Evolutionary conservation across 306 rosid species (phyloP), one percentile per base, ranked within the genome.

Genomic region (Calophaca sinica): DNA sequence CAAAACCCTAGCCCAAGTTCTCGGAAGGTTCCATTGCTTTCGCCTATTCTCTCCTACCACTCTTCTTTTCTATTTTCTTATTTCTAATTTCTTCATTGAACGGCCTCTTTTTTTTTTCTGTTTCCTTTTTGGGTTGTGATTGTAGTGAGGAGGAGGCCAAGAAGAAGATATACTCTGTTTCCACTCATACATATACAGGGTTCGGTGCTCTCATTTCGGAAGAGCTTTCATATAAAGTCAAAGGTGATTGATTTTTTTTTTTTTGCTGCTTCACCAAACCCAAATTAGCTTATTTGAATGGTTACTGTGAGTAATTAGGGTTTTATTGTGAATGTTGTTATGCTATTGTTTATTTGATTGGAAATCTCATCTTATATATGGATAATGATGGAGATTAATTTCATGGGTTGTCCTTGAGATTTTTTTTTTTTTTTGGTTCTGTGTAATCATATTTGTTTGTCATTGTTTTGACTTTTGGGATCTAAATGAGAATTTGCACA

Each of bases 191-290:
- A 0, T 94, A 94, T 65, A 90, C 91, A 11, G 97, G 96, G 5
- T 94, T 91, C 72, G 98, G 98, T 5, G 97, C 96, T 44, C 85
- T 87, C 82, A 87, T 91, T 82, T 86, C 96, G 1, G 96, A 94
- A 69, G 98, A 94, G 86, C 91, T 91, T 69, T 94, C 96, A 26
- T 67, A 75, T 49, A 94, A 90, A 79, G 73, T 87, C 38, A 94
- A 91, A 91, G 97, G 98, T 91, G 55, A 59, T 48, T 5, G 0
- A 20, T 20, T 20, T 1, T 7, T 35, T 44, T 35, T 2, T 0
- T 7, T 14, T 50, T 5, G 35, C 28, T 79, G 48, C 49, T 62
- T 74, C 7, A 13, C 2, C 4, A 51, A 49, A 36, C 62, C 5
- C 6, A 58, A 50, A 45, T 66, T 54, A 59, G 70, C 8, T 14